Base-by-base conservation (phyloP, 768 basidiomycete genomes). In the Tulasnella sp. region DNA sequence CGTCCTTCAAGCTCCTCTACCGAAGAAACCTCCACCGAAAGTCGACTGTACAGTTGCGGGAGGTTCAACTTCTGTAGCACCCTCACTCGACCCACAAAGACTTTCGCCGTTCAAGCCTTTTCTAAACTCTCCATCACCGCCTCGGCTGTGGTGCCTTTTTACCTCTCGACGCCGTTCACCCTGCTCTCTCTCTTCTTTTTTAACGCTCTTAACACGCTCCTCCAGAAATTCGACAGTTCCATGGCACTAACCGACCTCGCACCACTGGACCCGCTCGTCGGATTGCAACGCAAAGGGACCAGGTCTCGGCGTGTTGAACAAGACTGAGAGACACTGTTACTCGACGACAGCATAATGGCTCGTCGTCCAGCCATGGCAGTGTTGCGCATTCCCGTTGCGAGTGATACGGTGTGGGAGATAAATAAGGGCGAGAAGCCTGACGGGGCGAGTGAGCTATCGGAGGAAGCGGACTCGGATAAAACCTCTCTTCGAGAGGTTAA, bases 171-270 rank as follows among this genome's bases (percentile, higher is more conserved):
- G 90, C 90, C n/a, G 89, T 97, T 75, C 87, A 91, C 1, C 96
- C 96, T n/a, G 0, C 85, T 99, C 71, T 88, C 91, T 11, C 81
- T 89, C 37, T 84, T 97, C 75, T 85, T 99, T 39, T 87, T 89
- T 49, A 89, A 92, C 80, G 83, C 89, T 0, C 86, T 88, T 0
- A 88, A 93, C 11, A 90, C 84, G 67, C 87, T 92, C 40, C 85
- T 99, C 7, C 94, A 97, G 81, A 88, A 88, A 52, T 99, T 99
- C 80, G 97, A 99, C 82, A 90, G 90, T 3, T 85, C 96, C 80
- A 98, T 99, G 97, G 96, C 95, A 0, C 86, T 99, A 72, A 99
- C 97, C 9, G 99, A 99, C 82, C 84, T 99, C 58, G 91, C 97
- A 0, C 96, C 95, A 22, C 87, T 93, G 72, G 88, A 88, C 69